phyloP scores from a whole-genome alignment of 1,284 basidiomycete genomes.

The Cryptococcus maquisensis region DNA sequence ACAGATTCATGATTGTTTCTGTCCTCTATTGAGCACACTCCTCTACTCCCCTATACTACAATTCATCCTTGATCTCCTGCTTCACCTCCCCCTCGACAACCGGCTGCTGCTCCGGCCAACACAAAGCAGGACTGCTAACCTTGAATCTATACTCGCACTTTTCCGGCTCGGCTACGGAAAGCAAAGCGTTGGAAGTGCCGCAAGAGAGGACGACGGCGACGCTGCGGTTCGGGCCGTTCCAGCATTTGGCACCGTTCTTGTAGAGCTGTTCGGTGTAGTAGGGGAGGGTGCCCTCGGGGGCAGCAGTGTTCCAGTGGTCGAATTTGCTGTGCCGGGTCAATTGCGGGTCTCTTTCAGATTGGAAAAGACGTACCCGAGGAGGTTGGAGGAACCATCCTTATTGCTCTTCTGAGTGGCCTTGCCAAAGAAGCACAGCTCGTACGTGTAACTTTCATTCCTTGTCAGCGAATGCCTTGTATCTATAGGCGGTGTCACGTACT shows the following conservation, averaged over 20 bases:
- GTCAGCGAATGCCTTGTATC: neutral
- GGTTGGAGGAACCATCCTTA: slow-evolving; percentile 71
- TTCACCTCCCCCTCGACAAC: neutral
- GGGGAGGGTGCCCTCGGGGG: slow-evolving; percentile 60
- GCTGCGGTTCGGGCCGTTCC: slow-evolving; percentile 83
- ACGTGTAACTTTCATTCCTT: slow-evolving; percentile 70
- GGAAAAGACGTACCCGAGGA: slow-evolving; percentile 66
- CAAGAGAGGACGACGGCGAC: slow-evolving; percentile 66
- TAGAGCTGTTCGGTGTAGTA: slow-evolving; percentile 82
- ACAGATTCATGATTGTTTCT: neutral
- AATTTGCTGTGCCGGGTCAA: slow-evolving; percentile 58
- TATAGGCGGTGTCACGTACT: slow-evolving; percentile 58
- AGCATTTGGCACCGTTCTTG: slow-evolving; percentile 79
- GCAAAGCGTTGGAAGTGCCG: slow-evolving; percentile 78
- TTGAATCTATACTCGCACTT: slow-evolving; percentile 95
- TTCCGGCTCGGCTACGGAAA: slow-evolving; percentile 81
- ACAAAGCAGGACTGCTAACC: slow-evolving; percentile 83
- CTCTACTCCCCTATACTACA: neutral
- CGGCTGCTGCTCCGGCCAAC: slow-evolving; percentile 55
- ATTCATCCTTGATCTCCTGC: slow-evolving; percentile 9
- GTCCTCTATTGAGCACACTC: neutral
- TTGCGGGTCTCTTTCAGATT: neutral
- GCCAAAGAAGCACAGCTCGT: slow-evolving; percentile 92
- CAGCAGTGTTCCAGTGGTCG: slow-evolving; percentile 65
- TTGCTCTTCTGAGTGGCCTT: slow-evolving; percentile 84